Base-by-base conservation (phyloP, 805 yeast species). In the Saccharomyces jurei region DNA sequence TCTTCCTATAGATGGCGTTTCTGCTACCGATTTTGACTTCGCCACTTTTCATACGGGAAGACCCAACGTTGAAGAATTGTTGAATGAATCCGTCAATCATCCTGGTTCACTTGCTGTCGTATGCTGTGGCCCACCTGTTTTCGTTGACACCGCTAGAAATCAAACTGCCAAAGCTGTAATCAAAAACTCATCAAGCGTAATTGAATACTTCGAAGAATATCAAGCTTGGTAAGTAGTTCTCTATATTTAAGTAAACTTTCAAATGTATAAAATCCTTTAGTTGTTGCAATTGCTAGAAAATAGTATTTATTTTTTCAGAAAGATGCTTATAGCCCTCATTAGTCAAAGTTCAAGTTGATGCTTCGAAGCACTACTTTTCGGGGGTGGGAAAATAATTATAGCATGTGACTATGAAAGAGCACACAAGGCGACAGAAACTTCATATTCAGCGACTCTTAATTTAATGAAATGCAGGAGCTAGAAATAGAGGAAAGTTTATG, bases 131-230 rank as follows among this genome's bases (percentile, higher is more conserved):
- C 86, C 84, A 50, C 81, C 81, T 27, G 53, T 63, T 8, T 76
- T 83, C 77, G 83, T 77, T 56, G 91, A 84, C 64, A 74, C 70
- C 2, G 59, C 81, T n/a, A 75, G 91, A 63, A 66, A 71, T 47
- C 63, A 74, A 4, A 77, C 81, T 6, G 74, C 79, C 0, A 56
- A 71, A 49, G 64, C 77, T 4, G 52, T 60, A 57, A 61, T 80
- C 51, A 69, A 73, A 32, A 57, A 68, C 29, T 69, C 71, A 52
- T 66, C 75, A 14, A 72, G 77, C 50, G 76, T 87, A 48, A 78
- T 87, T 21, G 91, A 85, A 57, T 83, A 83, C 62, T 83, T 75
- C 63, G 96, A 89, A 65, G 91, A 86, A 63, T 76, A 85, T 50
- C 89, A 86, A 70, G 75, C 78, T 13, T 87, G 96, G 95, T 83